Evolutionary conservation across 1,284 basidiomycete genomes (phyloP).

Genomic region (Leccinum cinnamomeum): DNA sequence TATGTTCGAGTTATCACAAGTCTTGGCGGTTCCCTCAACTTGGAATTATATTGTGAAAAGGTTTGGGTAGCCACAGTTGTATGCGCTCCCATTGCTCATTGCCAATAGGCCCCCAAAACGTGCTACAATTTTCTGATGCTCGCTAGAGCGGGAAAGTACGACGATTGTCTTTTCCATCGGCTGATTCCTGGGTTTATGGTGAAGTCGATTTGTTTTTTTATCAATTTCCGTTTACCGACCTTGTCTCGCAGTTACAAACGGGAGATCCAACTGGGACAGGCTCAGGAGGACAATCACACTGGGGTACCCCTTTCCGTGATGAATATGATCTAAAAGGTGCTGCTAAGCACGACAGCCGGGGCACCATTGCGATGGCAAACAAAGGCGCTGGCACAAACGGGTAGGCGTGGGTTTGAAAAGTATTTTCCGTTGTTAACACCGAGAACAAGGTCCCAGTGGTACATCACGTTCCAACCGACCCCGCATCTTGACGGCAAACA

Average conservation of each 20-base stretch:
- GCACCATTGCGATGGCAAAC: constrained; percentile 89
- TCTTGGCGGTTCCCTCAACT: constrained; percentile 82
- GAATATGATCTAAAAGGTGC: constrained; percentile 86
- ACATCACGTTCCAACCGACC: constrained; percentile 81
- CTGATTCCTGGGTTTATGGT: constrained; percentile 98
- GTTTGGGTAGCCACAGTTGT: constrained; percentile 35
- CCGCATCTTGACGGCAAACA: constrained; percentile 85
- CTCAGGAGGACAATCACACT: constrained; percentile 88
- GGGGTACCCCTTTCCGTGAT: constrained; percentile 95
- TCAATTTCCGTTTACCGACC: neutral
- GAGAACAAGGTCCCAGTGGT: constrained; percentile 81
- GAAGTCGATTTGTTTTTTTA: constrained; percentile 19
- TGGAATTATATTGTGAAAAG: constrained; percentile 92
- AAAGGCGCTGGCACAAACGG: constrained; percentile 84
- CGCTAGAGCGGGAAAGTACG: constrained; percentile 87
- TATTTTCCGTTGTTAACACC: constrained; percentile 5
- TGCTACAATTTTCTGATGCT: constrained; percentile 98
- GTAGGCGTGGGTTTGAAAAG: constrained; percentile 38
- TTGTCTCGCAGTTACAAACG: constrained; percentile 72
- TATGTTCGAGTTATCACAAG: constrained; percentile 92
- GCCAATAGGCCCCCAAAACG: constrained; percentile 84
- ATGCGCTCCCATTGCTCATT: neutral
- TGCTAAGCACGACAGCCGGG: constrained; percentile 81
- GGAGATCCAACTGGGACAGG: constrained; percentile 98
- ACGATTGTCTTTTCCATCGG: constrained; percentile 88